A percentile compares a stretch with the other conserved stretches of the same genome.
These are phyloP conservation scores for Cadophora malorum DNA, from an alignment of 2,329 filamentous ascomycete species.

Conservation along the genomic window DNA sequence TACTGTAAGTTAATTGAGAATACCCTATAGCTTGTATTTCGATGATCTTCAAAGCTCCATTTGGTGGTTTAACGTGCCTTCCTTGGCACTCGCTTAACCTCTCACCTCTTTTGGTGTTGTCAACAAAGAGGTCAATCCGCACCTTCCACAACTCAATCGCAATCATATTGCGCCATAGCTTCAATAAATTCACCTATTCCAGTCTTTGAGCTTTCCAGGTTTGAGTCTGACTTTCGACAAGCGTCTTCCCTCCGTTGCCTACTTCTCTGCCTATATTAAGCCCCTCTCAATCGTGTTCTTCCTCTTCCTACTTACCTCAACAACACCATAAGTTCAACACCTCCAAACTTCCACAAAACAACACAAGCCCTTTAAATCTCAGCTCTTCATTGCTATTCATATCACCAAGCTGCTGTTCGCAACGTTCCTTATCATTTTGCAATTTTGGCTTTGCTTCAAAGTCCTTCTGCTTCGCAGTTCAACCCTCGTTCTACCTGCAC, in stretches of 20 bases:
- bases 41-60: no score
- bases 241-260: background rate
- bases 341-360: background rate
- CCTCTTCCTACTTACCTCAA: background rate
- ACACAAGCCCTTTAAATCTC: background rate
- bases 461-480: background rate
- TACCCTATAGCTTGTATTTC: background rate
- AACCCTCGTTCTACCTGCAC: background rate
- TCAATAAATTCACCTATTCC: background rate
- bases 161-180: background rate
- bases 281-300: background rate
- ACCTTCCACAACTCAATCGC: background rate
- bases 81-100: constrained; percentile 16
- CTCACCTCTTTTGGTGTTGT: background rate
- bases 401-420: background rate
- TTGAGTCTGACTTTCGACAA: background rate
- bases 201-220: background rate
- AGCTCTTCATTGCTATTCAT: background rate
- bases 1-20: background rate
- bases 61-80: background rate
- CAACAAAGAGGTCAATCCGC: constrained; percentile 10
- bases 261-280: background rate
- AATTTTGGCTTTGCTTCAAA: no score
- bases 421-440: background rate
- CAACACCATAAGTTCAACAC: background rate